Conservation (phyloP, 2,329 filamentous ascomycete species). For the Purpureocillium lavendulum region DNA sequence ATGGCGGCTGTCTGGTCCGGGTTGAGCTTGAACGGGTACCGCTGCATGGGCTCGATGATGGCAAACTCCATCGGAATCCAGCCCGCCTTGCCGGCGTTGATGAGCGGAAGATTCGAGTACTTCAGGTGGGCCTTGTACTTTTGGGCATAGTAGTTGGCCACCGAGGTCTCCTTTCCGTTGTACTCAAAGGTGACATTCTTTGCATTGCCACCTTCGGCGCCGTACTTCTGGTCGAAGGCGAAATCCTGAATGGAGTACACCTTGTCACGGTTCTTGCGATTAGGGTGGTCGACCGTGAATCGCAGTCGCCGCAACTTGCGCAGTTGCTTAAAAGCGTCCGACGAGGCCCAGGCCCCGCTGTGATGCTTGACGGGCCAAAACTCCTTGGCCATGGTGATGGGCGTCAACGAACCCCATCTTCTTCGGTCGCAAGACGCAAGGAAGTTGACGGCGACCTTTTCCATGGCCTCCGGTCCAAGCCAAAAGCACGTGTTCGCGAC, state of each 20-base stretch:
- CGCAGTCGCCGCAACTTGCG: constrained; percentile 45
- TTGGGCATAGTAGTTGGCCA: constrained; percentile 48
- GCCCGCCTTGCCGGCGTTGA: constrained; percentile 46
- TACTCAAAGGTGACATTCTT: constrained; percentile 47
- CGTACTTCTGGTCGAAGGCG: constrained; percentile 34
- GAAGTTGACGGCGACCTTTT: constrained; percentile 26
- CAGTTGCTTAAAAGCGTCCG: constrained; percentile 46
- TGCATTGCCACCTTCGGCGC: constrained; percentile 36
- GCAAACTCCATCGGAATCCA: constrained; percentile 56
- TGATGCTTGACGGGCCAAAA: constrained; percentile 25
- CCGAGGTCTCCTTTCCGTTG: constrained; percentile 34
- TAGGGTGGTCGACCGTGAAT: constrained; percentile 45
- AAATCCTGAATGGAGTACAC: constrained; percentile 45
- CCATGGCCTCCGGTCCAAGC: constrained; percentile 34
- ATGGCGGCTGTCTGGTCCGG: constrained; percentile 65
- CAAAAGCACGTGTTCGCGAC: constrained; percentile 91
- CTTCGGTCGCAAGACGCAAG: constrained; percentile 19
- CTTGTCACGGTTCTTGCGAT: constrained; percentile 35
- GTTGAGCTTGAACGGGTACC: constrained; percentile 55
- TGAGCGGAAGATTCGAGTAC: constrained; percentile 42
- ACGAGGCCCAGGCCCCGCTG: constrained; percentile 23
- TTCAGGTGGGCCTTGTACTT: constrained; percentile 44
- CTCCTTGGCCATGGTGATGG: constrained; percentile 15
- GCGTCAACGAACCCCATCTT: constrained; percentile 16
- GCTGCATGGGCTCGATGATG: constrained; percentile 42